phyloP scores from a whole-genome alignment of 352 stramenopile genomes.

The Phytophthora podocarpi region DNA sequence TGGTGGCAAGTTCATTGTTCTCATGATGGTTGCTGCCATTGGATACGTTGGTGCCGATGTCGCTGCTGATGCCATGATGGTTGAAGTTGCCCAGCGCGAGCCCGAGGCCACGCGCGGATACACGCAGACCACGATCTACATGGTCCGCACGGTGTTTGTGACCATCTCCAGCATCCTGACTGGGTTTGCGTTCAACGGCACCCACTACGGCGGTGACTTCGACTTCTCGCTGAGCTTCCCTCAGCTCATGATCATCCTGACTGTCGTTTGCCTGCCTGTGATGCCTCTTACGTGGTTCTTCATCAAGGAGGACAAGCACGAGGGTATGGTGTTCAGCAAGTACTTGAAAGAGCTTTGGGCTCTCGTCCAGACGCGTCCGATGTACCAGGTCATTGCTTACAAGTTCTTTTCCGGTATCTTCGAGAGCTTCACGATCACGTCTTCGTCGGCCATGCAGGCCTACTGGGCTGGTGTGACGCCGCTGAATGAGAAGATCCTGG shows the following conservation, averaged over 20 bases:
- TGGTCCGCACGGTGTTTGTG: slow-evolving; percentile 42
- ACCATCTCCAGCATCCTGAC: slow-evolving; percentile 46
- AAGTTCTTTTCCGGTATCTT: slow-evolving; percentile 52
- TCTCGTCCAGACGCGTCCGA: slow-evolving; percentile 39
- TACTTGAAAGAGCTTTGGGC: slow-evolving; percentile 48
- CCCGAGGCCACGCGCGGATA: slow-evolving; percentile 45
- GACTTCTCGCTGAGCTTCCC: too few relatives aligned
- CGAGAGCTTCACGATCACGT: slow-evolving; percentile 40
- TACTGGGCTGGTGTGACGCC: slow-evolving; percentile 43
- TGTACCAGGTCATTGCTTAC: slow-evolving; percentile 61
- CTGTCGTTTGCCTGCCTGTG: slow-evolving; percentile 34
- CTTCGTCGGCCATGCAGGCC: slow-evolving; percentile 37
- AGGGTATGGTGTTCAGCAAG: slow-evolving; percentile 33
- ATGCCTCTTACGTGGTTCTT: slow-evolving; percentile 56
- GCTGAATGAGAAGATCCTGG: slow-evolving; percentile 37
- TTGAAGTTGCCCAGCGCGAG: slow-evolving; percentile 60
- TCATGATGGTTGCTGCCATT: slow-evolving; percentile 55
- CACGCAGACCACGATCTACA: slow-evolving; percentile 57
- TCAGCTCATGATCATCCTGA: slow-evolving; percentile 50
- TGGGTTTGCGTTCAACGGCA: slow-evolving; percentile 51
- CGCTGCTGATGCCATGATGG: slow-evolving; percentile 55
- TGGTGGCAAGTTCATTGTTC: slow-evolving; percentile 44
- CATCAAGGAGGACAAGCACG: slow-evolving; percentile 50
- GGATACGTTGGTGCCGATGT: slow-evolving; percentile 56
- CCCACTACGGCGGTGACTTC: too few relatives aligned